Evolutionary conservation across 768 basidiomycete genomes (phyloP).

Genomic region (Boletus edulis): DNA sequence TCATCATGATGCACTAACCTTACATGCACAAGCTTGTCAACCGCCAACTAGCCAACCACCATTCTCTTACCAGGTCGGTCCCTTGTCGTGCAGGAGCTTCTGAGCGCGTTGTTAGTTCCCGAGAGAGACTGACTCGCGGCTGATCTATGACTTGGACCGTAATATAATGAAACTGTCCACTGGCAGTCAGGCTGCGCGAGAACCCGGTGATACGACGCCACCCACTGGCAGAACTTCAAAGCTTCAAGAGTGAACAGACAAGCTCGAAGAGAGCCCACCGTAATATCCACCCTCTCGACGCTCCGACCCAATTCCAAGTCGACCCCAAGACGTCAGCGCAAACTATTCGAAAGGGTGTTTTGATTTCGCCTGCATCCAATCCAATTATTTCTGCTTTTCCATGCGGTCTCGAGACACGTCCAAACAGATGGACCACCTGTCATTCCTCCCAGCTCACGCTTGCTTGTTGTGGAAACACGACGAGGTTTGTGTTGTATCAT

Average conservation of each 20-base stretch:
- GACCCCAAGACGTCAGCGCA: slow-evolving; percentile 67
- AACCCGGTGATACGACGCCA: slow-evolving; percentile 87
- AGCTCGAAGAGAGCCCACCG: slow-evolving; percentile 95
- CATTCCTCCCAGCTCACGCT: too few species aligned
- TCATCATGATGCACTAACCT: too few species aligned
- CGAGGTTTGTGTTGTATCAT: too few species aligned
- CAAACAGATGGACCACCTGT: too few species aligned
- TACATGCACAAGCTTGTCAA: too few species aligned
- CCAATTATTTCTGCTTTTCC: too few species aligned
- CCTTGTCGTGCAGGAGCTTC: background rate
- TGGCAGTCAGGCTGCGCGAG: slow-evolving; percentile 80
- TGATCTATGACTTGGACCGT: slow-evolving; percentile 92
- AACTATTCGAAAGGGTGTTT: slow-evolving; percentile 77
- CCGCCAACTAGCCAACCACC: too few species aligned
- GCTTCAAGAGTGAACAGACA: slow-evolving; percentile 95
- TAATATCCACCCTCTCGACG: slow-evolving; percentile 81
- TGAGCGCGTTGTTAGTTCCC: slow-evolving; percentile 65
- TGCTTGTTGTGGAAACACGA: too few species aligned
- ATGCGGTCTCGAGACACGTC: too few species aligned
- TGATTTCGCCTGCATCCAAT: slow-evolving; percentile 33
- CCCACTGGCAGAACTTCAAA: slow-evolving; percentile 92
- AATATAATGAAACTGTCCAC: slow-evolving; percentile 70
- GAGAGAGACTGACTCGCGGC: slow-evolving; percentile 90
- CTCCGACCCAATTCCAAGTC: slow-evolving; percentile 82
- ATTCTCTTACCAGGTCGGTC: slow-evolving; percentile 91